These are phyloP conservation scores for Cyberlindnera sargentensis DNA, from an alignment of 805 yeast genomes.

Conservation along the genomic window DNA sequence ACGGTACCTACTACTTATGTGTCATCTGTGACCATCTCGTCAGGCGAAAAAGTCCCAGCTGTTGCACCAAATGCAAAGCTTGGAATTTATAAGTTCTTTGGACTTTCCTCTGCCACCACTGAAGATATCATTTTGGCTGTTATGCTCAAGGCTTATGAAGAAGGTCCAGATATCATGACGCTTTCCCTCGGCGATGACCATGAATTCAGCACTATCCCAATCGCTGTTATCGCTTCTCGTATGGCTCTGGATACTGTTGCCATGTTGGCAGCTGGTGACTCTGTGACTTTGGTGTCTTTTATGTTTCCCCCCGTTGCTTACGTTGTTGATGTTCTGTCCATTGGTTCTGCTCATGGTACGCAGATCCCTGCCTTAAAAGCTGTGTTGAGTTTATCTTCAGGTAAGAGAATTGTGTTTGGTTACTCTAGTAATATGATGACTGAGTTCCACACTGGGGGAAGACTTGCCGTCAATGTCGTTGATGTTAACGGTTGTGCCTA, in stretches of 20 bases:
- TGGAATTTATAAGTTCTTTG: slow-evolving; percentile 12
- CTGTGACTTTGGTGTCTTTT: slow-evolving; percentile 2
- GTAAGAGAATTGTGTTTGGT: slow-evolving; percentile 4
- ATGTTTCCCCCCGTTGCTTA: neutral
- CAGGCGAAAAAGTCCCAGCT: slow-evolving; percentile 4
- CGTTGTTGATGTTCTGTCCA: slow-evolving; percentile 11
- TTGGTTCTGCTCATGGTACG: slow-evolving; percentile 10
- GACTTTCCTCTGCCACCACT: slow-evolving; percentile 4
- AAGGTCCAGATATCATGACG: slow-evolving; percentile 8
- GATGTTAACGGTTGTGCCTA: slow-evolving; percentile 4
- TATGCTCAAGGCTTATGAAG: slow-evolving; percentile 12
- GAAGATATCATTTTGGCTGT: slow-evolving; percentile 13
- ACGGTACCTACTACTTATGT: slow-evolving; percentile 11
- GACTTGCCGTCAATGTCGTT: slow-evolving; percentile 1
- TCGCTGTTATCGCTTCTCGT: slow-evolving; percentile 7
- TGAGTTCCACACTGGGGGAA: slow-evolving; percentile 2
- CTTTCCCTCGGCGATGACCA: slow-evolving; percentile 11
- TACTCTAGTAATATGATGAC: slow-evolving; percentile 5
- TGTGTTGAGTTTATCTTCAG: slow-evolving; percentile 5
- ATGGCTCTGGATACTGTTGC: slow-evolving; percentile 9
- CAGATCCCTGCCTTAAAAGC: slow-evolving; percentile 6
- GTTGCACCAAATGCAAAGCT: slow-evolving; percentile 15
- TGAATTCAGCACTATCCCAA: slow-evolving; percentile 10
- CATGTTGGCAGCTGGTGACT: slow-evolving; percentile 14
- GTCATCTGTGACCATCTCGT: slow-evolving; percentile 11